phyloP scores from a whole-genome alignment of 805 yeast genomes.

The Lipomyces kockii region DNA sequence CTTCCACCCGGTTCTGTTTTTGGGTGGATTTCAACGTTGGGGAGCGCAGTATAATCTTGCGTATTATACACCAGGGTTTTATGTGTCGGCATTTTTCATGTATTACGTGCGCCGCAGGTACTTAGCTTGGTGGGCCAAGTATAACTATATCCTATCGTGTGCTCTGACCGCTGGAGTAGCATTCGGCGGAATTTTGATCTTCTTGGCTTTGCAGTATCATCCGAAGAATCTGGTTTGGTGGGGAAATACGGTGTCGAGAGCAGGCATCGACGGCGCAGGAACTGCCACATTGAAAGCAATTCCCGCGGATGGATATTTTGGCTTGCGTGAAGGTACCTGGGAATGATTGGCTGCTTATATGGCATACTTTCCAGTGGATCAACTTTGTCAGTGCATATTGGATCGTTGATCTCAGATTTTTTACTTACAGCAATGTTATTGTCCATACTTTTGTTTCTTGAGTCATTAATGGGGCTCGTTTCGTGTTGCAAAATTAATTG shows the following conservation, averaged over 20 bases:
- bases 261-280: conserved; percentile 24
- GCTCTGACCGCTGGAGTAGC: conserved; percentile 72
- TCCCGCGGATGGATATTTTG: conserved; percentile 23
- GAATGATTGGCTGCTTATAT: neutral
- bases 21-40: conserved; percentile 42
- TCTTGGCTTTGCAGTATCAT: conserved; percentile 54
- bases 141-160: conserved; percentile 66
- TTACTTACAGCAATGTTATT: too few relatives aligned
- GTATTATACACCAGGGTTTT: conserved; percentile 74
- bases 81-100: conserved; percentile 62
- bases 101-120: conserved; percentile 59
- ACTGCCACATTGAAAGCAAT: conserved; percentile 12
- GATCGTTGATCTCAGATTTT: too few relatives aligned
- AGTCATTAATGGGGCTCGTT: too few relatives aligned
- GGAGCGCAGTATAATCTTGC: conserved; percentile 61
- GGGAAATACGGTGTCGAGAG: conserved; percentile 53
- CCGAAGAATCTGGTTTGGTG: conserved; percentile 59
- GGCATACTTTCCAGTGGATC: too few relatives aligned
- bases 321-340: conserved; percentile 18
- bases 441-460: too few relatives aligned
- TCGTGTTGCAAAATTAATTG: too few relatives aligned
- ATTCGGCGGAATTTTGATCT: conserved; percentile 60
- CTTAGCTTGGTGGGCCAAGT: conserved; percentile 74
- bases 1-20: conserved; percentile 68
- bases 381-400: too few relatives aligned